Base-by-base conservation (phyloP, 768 basidiomycete genomes). In the Pleurotus tuoliensis region DNA sequence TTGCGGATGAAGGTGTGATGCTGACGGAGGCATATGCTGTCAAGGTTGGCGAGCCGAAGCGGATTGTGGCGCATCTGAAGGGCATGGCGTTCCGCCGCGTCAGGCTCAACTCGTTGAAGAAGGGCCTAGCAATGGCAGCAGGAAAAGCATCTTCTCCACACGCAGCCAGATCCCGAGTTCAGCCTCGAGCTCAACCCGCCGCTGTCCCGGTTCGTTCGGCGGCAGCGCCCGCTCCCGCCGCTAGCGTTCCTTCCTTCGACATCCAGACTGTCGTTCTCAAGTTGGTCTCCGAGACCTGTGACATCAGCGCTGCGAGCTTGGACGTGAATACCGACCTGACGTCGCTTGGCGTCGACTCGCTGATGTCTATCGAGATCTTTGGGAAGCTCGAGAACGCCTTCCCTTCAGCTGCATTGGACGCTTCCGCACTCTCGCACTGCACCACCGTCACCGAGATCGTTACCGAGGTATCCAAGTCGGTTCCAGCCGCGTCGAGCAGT, bases 351-450 rank as follows among this genome's bases (percentile, higher is more conserved):
- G 71, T 88, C 48, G 84, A 88, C 61, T 88, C 86, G 1, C 67
- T 88, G 57, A 82, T 80, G 67, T 78, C 81, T n/a, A 83, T 87
- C 52, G 86, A 89, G 64, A 68, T 84, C 8, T 66, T 69, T n/a
- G 65, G 67, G 5, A 71, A 69, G 34, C 65, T 83, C 13, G 68
- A 69, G n/a, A 58, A 46, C 7, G 56, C 64, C 0, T 80, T 77
- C 60, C 73, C 74, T 1, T 61, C 58, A 2, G 60, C 64, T 20
- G 59, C 65, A n/a, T 66, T 75, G 38, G 64, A 67, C 55, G 46
- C 69, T 7, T 63, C 66, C 15, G 58, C 67, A 5, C 62, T 81
- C 41, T 67, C 68, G 1, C 63, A 59, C 57, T 73, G 77, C 63
- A 61, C 62, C 15, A 76, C 67, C 1, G 63, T 77, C 5, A 65